Conservation (phyloP, 179 eudicot species). For the Pouteria campechiana region DNA sequence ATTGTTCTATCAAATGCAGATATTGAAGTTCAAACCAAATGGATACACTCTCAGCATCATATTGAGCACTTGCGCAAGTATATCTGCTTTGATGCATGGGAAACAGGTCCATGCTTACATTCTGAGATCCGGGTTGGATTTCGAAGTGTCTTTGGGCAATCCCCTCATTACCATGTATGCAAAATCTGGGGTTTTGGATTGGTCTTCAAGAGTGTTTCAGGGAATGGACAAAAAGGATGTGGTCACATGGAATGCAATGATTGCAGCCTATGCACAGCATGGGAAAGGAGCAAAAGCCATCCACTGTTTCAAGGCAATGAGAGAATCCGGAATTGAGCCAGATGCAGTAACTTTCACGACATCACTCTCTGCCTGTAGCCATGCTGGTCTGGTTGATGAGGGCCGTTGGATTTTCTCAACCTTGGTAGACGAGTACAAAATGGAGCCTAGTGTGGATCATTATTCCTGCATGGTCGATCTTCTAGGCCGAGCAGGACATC, state of each 20-base stretch:
- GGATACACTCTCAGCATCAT: constrained; percentile 39
- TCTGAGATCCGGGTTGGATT: constrained; percentile 23
- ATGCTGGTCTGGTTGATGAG: constrained; percentile 54
- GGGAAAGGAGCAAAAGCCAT: constrained; percentile 56
- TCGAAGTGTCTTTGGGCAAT: constrained; percentile 45
- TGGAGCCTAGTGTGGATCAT: constrained; percentile 45
- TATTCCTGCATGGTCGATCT: constrained; percentile 54
- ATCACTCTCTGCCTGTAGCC: constrained; percentile 77
- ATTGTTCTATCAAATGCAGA: constrained; percentile 33
- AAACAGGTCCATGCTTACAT: constrained; percentile 63
- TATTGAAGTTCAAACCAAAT: constrained; percentile 28
- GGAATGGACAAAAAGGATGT: constrained; percentile 34
- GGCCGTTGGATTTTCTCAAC: constrained; percentile 47
- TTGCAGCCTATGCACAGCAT: constrained; percentile 59
- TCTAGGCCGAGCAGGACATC: constrained; percentile 54
- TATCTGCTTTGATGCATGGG: constrained; percentile 43
- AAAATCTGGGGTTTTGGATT: constrained; percentile 34
- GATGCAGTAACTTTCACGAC: constrained; percentile 60
- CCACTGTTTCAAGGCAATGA: constrained; percentile 37
- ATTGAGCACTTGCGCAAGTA: constrained; percentile 50
- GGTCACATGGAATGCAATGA: constrained; percentile 66
- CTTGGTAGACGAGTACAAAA: constrained; percentile 35
- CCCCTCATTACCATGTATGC: constrained; percentile 61
- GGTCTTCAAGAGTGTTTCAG: constrained; percentile 44
- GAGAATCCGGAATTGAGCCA: constrained; percentile 25